A percentile compares a stretch with the other conserved stretches of the same genome.
These are phyloP conservation scores for Pueraria montana DNA, from an alignment of 306 rosid genomes.

Conservation along the genomic window DNA sequence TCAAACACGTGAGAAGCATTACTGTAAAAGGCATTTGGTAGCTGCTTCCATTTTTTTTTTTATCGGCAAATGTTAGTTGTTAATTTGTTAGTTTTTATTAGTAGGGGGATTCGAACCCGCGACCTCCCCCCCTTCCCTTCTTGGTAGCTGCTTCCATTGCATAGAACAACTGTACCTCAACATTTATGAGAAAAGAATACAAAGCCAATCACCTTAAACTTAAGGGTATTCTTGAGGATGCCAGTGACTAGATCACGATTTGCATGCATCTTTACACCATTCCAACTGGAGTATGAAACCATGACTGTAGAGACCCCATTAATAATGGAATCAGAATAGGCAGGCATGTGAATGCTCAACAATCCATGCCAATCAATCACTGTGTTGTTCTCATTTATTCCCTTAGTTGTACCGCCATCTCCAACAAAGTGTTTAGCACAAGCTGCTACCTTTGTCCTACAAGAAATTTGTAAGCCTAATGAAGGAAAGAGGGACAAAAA, in stretches of 20 bases:
- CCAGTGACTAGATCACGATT: slow-evolving; percentile 74
- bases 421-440: slow-evolving; percentile 99
- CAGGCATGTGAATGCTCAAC: slow-evolving; percentile 95
- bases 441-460: slow-evolving; percentile 92
- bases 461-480: slow-evolving; percentile 33
- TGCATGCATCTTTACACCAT: slow-evolving; percentile 95
- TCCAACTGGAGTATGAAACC: slow-evolving; percentile 98
- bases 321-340: slow-evolving; percentile 81
- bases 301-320: slow-evolving; percentile 91
- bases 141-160: slow-evolving; percentile 17
- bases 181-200: slow-evolving; percentile 3
- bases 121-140: too few relatives aligned
- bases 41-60: slow-evolving; percentile 28
- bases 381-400: slow-evolving; percentile 86
- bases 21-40: slow-evolving; percentile 15
- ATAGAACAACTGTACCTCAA: neutral
- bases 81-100: too few relatives aligned
- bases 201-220: slow-evolving; percentile 74
- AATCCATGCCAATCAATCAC: slow-evolving; percentile 72
- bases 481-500: neutral
- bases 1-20: slow-evolving; percentile 13
- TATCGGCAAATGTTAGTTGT: too few relatives aligned
- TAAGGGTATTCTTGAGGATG: slow-evolving; percentile 82
- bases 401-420: slow-evolving; percentile 92
- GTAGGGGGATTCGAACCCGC: too few relatives aligned